These are phyloP conservation scores for Diaporthe australafricana DNA, from an alignment of 2,329 filamentous ascomycete genomes.

Conservation along the genomic window DNA sequence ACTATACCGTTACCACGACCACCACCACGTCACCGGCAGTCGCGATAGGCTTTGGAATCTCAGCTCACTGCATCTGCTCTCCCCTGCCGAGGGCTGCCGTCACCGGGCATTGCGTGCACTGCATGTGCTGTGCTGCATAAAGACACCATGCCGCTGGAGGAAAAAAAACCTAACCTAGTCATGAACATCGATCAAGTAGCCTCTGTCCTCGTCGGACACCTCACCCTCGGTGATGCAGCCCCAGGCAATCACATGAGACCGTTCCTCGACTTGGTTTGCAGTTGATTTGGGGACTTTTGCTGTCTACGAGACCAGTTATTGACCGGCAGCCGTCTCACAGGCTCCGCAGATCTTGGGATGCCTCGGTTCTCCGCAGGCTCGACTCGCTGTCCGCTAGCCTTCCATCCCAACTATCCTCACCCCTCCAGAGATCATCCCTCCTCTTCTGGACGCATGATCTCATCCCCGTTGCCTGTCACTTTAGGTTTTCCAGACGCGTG, in stretches of 20 bases:
- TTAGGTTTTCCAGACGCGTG: background rate
- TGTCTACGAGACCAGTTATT: background rate
- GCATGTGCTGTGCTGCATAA: background rate
- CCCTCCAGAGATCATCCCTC: background rate
- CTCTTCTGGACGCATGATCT: background rate
- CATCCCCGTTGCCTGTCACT: background rate
- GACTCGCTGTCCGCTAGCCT: background rate
- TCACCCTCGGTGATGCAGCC: background rate
- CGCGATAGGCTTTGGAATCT: background rate
- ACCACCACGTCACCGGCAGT: background rate
- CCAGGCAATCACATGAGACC: background rate
- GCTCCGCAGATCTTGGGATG: background rate
- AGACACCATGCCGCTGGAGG: no score
- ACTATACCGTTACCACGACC: no score
- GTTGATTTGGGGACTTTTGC: background rate
- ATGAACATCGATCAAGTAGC: background rate
- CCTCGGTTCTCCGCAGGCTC: constrained; percentile 13
- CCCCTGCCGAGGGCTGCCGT: constrained; percentile 1
- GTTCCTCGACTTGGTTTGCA: background rate
- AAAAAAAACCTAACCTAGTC: no score
- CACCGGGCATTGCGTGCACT: background rate
- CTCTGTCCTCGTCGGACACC: background rate
- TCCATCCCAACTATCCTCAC: background rate
- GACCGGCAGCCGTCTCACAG: background rate
- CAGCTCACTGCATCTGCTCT: background rate